Evolutionary conservation across 768 basidiomycete genomes (phyloP), one percentile per base, ranked within the genome.

Genomic region (Rhizopogon vesiculosus): DNA sequence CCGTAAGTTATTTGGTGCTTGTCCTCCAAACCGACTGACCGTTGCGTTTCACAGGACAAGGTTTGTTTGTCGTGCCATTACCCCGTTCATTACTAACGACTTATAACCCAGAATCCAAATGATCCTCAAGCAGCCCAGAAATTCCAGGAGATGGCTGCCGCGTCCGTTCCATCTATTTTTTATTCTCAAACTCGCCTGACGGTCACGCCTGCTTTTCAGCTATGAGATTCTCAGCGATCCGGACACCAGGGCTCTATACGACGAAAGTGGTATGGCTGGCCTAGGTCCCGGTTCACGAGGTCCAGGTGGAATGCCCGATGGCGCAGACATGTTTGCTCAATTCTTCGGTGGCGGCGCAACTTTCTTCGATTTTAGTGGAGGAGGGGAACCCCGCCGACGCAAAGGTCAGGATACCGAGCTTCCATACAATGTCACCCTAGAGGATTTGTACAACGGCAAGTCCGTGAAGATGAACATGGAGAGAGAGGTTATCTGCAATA

Each of bases 401-500:
- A 85, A 82, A 62, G 87, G 87, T 15, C 78, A 88, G 61, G 86
- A 94, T 66, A 82, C 86, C 19, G 75, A 86, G 45, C 84, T 93
- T 59, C 82, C 85, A 3, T 89, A 95, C 67, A 80, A 91, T 41
- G 90, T 96, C 52, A 87, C 90, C 5, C 78, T 98, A 31, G 95
- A 97, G 71, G 95, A 98, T 68, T 74, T 95, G 19, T 98, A 93
- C 72, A 90, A 88, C 55, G 96, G 95, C 31, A 95, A 94, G 71
- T 81, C 80, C 9, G 86, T 94, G 55, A 90, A 86, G 66, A 84
- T 98, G 76, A 90, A 84, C 62, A 83, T 97, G 77, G 93, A 96
- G 72, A 87, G 91, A 64, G 86, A 93, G 66, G 73, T 87, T 8
- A 72, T 90, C 2, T 98, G 96, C 69, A 76, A 76, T 13, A 71